Percentiles rank a stretch among this genome's conserved stretches.
Evolutionary conservation across 2,329 filamentous ascomycete genomes (phyloP).

Genomic region (Trichoderma oligosporum): DNA sequence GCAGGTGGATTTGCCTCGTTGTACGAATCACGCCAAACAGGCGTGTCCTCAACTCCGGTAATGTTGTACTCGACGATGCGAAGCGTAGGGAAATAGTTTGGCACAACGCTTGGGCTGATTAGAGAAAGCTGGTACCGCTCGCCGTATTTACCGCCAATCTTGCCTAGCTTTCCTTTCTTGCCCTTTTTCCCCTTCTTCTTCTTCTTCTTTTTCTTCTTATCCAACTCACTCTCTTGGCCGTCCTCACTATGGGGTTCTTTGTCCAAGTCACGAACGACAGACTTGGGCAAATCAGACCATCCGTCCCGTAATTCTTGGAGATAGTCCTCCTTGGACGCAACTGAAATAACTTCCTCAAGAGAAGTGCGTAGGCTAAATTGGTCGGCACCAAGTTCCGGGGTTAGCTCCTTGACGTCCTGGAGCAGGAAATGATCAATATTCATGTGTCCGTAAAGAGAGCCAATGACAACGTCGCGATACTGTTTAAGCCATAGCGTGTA

Average conservation of each 20-base stretch:
- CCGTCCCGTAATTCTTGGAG: constrained; percentile 68
- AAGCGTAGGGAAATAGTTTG: constrained; percentile 85
- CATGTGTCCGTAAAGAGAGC: constrained; percentile 87
- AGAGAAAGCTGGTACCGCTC: constrained; percentile 81
- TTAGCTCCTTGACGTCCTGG: constrained; percentile 76
- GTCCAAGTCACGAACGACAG: constrained; percentile 30
- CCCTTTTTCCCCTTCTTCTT: constrained; percentile 41
- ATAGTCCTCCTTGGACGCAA: constrained; percentile 65
- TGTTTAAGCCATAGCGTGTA: constrained; percentile 87
- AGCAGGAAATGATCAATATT: constrained; percentile 97
- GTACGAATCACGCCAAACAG: constrained; percentile 43
- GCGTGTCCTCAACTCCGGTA: constrained; percentile 61
- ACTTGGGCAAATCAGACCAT: constrained; percentile 73
- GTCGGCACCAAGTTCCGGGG: constrained; percentile 48
- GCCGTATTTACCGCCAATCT: constrained; percentile 73
- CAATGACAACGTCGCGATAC: constrained; percentile 84
- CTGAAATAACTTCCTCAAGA: constrained; percentile 54
- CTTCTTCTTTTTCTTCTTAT: constrained; percentile 31
- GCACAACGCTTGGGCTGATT: constrained; percentile 82
- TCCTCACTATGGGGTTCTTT: constrained; percentile 20
- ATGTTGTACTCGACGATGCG: constrained; percentile 96
- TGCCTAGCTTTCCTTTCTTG: constrained; percentile 52
- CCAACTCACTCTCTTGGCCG: constrained; percentile 24
- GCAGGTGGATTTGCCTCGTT: constrained; percentile 18
- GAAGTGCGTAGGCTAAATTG: constrained; percentile 25